Percentiles rank a stretch among this genome's conserved stretches.
Conservation (phyloP, 371 early-diverging fungal genomes). For the Rhizopus sp. region DNA sequence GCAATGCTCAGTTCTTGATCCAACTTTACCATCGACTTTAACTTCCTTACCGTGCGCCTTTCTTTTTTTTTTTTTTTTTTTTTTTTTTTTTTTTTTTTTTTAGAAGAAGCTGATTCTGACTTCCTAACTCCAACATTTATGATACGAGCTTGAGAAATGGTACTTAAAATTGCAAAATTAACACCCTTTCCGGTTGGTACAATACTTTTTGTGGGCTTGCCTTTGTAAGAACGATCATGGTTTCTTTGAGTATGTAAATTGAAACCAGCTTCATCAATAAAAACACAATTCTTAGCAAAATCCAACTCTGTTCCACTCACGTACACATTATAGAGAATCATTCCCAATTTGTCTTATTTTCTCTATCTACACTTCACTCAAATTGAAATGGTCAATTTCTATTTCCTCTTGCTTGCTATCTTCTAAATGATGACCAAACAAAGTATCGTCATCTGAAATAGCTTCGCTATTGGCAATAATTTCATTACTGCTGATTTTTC, state of each 20-base stretch:
- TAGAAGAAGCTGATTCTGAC: conserved; percentile 19
- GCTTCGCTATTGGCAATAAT: too few relatives aligned
- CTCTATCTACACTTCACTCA: too few relatives aligned
- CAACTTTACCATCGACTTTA: conserved; percentile 5
- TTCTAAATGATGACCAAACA: too few relatives aligned
- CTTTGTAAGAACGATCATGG: conserved; percentile 16
- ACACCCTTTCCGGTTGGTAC: conserved; percentile 12
- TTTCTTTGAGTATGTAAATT: conserved; percentile 18
- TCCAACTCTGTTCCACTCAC: conserved; percentile 20
- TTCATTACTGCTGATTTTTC: too few relatives aligned
- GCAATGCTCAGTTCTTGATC: conserved; percentile 14
- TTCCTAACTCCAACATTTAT: conserved; percentile 15
- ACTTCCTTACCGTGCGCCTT: conserved; percentile 1
- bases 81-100: too few relatives aligned
- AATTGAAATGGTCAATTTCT: too few relatives aligned
- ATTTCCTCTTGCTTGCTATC: too few relatives aligned
- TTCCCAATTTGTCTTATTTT: too few relatives aligned
- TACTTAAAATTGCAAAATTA: conserved; percentile 1
- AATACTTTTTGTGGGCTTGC: conserved; percentile 11
- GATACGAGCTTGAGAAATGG: too few relatives aligned
- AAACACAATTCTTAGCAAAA: conserved; percentile 21
- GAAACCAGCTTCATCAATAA: conserved; percentile 24
- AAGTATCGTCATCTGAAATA: too few relatives aligned
- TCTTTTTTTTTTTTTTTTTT: too few relatives aligned
- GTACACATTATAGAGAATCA: too few relatives aligned